Base-by-base conservation (phyloP, 805 yeast species). In the Lipomyces lipofer region DNA sequence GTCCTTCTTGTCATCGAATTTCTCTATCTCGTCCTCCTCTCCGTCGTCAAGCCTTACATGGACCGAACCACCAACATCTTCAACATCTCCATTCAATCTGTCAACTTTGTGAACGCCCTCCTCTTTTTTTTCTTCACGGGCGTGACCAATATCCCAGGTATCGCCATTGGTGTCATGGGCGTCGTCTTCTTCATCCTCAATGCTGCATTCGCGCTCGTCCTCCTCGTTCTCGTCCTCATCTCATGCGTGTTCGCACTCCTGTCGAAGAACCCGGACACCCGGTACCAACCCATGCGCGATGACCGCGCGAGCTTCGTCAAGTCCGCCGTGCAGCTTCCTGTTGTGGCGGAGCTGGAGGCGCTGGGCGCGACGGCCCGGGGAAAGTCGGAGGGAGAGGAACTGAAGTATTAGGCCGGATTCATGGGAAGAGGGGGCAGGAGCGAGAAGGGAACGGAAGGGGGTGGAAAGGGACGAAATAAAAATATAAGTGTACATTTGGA, bases 201-300 rank as follows among this genome's bases (percentile, higher is more conserved):
- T 71, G 99, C 99, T 0, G 84, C 82, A 0, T 86, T 89, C 71
- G 92, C 97, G 2, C 76, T 88, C 62, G 79, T 88, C 65, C 78
- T 92, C 66, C 74, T 94, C 68, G 74, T 94, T 46, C 85, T 91
- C 77, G 90, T 96, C 43, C 83, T 94, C 64, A 82, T 90, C 35
- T 87, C 96, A 1, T 91, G 98, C 74, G 75, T 84, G 4, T 75
- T 89, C 71, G 96, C 97, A 0, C 71, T 94, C 64, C 63, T 91
- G 29, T 85, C 86, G 70, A 89, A 86, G 76, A 90, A 94, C 70
- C 98, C 99, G 49, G 99, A 94, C 71, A 82, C 92, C 8, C 81
- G 96, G 64, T 94, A 94, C 74, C 92, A 89, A 73, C 98, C 97
- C 58, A 86, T 92, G 86, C 86, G 86, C 64, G 99, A 94, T 71